Base-by-base conservation (phyloP, 352 stramenopile species). In the Phytophthora quininea region DNA sequence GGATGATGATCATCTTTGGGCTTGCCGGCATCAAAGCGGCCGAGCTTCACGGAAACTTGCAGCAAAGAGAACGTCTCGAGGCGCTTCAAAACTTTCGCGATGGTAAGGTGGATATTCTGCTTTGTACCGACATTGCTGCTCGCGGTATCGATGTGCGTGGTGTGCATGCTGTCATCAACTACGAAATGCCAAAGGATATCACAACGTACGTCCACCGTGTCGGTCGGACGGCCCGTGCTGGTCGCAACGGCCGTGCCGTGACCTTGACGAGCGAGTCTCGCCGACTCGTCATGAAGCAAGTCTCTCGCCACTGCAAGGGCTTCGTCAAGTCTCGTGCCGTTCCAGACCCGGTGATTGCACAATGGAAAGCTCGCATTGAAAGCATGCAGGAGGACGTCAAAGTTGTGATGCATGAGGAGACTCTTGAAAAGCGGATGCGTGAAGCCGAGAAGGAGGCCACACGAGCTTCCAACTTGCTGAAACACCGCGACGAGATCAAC, bases 151-250 rank as follows among this genome's bases (percentile, higher is more conserved):
- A 99, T 81, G 97, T 99, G 61, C 85, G 96, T 62, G 94, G 94
- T 33, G 97, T 99, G 10, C 84, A 99, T 66, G 95, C 95, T 19
- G 98, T 99, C 3, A 98, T 99, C 74, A 99, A 99, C 83, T 99
- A 99, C 82, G 97, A 99, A 74, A 99, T 99, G 97, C 98, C 98
- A 1, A 96, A 97, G 69, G 90, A 99, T 62, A 88, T 99, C 11
- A 97, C 94, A 38, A 99, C 96, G 0, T 99, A 99, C 73, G 97
- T 99, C 24, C 98, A 99, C 81, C 91, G 98, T 55, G 98, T 99
- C 50, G 98, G 98, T 40, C 91, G 98, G 69, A 99, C 98, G 33
- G 98, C 97, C 38, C 94, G 98, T 84, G 97, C 97, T 19, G 98
- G 98, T 14, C 94, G 97, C 67, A 97, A 97, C 58, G 87, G 88